These are phyloP conservation scores for Hibiscus mutabilis DNA, from an alignment of 345 rosid genomes.

Conservation along the genomic window DNA sequence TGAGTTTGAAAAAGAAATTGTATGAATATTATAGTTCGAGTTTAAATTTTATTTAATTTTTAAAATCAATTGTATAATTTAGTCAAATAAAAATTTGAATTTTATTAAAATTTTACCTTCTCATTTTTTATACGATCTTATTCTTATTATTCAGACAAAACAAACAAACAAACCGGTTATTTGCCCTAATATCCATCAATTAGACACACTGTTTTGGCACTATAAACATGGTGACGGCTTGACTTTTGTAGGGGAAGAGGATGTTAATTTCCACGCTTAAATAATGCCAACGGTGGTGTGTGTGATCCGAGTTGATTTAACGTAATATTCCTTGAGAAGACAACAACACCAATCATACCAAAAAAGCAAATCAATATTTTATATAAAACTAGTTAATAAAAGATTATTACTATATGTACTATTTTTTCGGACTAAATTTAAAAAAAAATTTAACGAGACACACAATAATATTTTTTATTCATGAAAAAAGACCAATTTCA, in stretches of 20 bases:
- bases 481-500: too few relatives aligned
- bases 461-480: too few relatives aligned
- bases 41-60: too few relatives aligned
- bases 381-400: too few relatives aligned
- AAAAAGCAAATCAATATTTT: not conserved
- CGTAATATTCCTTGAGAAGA: not conserved
- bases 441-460: too few relatives aligned
- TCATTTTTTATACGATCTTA: not conserved
- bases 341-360: not conserved
- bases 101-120: not conserved
- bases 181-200: not conserved
- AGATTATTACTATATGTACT: too few relatives aligned
- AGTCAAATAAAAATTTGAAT: not conserved
- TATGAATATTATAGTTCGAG: too few relatives aligned
- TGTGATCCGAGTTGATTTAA: not conserved
- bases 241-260: constrained; percentile 1
- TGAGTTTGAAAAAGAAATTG: too few relatives aligned
- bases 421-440: too few relatives aligned
- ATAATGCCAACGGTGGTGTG: not conserved
- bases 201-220: too few relatives aligned
- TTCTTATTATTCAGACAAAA: not conserved
- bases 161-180: not conserved
- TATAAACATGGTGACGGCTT: not conserved
- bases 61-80: not conserved
- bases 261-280: constrained; percentile 10